Evolutionary conservation across 2,329 filamentous ascomycete genomes (phyloP).

Genomic region (Aspergillus tanneri): DNA sequence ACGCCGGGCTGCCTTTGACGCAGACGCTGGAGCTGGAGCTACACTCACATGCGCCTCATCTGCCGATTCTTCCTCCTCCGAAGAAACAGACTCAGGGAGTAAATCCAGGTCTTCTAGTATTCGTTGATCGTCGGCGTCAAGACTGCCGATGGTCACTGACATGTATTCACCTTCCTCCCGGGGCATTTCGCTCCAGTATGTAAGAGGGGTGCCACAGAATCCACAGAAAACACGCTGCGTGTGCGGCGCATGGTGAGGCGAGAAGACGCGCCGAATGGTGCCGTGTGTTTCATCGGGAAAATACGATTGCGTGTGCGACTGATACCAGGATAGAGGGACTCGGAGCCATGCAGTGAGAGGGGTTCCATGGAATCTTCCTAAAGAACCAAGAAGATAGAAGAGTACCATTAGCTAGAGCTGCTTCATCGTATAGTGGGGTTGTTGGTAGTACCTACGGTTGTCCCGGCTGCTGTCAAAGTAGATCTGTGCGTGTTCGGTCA

Average conservation of each 20-base stretch:
- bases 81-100: constrained; percentile 50
- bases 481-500: constrained; percentile 61
- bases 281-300: constrained; percentile 73
- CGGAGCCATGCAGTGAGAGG: constrained; percentile 79
- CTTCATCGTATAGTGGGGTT: background rate
- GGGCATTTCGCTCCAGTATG: constrained; percentile 77
- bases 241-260: constrained; percentile 56
- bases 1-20: too few relatives aligned
- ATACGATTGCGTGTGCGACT: constrained; percentile 70
- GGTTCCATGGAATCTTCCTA: constrained; percentile 65
- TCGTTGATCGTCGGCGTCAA: constrained; percentile 68
- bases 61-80: constrained; percentile 13
- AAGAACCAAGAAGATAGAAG: background rate
- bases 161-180: constrained; percentile 72
- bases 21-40: constrained; percentile 16
- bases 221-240: constrained; percentile 81
- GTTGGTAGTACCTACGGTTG: constrained; percentile 62
- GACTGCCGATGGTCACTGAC: constrained; percentile 75
- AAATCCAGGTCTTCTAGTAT: constrained; percentile 72
- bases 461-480: constrained; percentile 70
- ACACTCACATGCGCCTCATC: constrained; percentile 33
- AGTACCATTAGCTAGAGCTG: background rate
- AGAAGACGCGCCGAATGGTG: constrained; percentile 67
- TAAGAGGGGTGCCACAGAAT: constrained; percentile 82
- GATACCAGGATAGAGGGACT: constrained; percentile 78